phyloP scores from a whole-genome alignment of 768 basidiomycete genomes.

The Hydnum rufescens region DNA sequence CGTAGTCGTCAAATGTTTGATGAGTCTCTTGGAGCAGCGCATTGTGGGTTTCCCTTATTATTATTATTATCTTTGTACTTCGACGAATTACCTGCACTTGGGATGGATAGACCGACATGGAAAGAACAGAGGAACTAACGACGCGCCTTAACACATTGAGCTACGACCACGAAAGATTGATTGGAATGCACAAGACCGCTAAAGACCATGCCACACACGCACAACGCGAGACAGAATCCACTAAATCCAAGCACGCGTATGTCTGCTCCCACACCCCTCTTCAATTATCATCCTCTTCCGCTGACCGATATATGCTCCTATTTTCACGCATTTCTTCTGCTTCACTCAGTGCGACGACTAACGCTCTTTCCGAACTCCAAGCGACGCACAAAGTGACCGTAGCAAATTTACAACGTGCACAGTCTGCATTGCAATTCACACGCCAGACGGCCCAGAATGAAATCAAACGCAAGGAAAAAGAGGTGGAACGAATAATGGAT shows the following conservation, averaged over 20 bases:
- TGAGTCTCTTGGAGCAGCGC: slow-evolving; percentile 55
- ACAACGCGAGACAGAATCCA: slow-evolving; percentile 56
- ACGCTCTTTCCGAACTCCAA: slow-evolving; percentile 38
- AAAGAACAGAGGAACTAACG: slow-evolving; percentile 51
- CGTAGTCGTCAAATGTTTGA: slow-evolving; percentile 47
- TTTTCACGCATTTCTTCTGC: not conserved
- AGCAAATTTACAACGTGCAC: slow-evolving; percentile 51
- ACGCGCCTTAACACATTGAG: slow-evolving; percentile 56
- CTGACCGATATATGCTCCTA: not conserved
- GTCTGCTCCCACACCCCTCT: slow-evolving; percentile 16
- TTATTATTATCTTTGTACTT: not conserved
- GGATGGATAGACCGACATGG: slow-evolving; percentile 43
- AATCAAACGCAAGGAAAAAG: slow-evolving; percentile 58
- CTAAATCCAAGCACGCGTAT: slow-evolving; percentile 53
- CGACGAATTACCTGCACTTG: not conserved
- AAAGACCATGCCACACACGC: slow-evolving; percentile 46
- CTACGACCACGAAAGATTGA: slow-evolving; percentile 64
- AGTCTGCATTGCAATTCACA: slow-evolving; percentile 43
- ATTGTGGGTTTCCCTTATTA: slow-evolving; percentile 32
- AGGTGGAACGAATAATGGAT: not conserved
- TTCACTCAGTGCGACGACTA: slow-evolving; percentile 27
- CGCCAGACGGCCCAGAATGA: slow-evolving; percentile 51
- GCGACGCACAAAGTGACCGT: slow-evolving; percentile 49
- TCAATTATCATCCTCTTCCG: not conserved
- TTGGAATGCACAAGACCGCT: slow-evolving; percentile 38